Evolutionary conservation across 176 grass and related monocot genomes (phyloP), one percentile per base, ranked within the genome.

Genomic region (Sorghum bicolor): DNA sequence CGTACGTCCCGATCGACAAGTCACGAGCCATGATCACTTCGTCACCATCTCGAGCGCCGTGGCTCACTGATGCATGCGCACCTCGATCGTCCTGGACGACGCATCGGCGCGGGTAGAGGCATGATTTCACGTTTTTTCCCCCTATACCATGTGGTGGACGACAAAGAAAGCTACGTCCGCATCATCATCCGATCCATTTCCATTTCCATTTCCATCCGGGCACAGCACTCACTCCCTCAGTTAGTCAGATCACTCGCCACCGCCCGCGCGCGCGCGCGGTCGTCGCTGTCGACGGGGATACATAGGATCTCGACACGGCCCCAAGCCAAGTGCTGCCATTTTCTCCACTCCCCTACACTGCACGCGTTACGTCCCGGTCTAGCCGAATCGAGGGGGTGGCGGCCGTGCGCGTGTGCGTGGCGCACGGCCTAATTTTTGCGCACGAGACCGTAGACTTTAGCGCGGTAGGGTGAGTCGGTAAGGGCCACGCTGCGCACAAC

Each of bases 101-200:
- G 61, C 77, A 33, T 67, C 40, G 41, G 63, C 17, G 29, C 41
- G 11, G 29, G 78, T 50, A 52, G 41, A 67, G 19, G 34, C 58
- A n/a, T n/a, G n/a, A n/a, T 36, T 15, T 12, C 39, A 44, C 69
- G 69, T 4, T 12, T 30, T 65, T 65, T 19, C 34, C 37, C n/a
- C n/a, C n/a, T n/a, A n/a, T 43, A 36, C 71, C 10, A 39, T 30
- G 26, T 67, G 68, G 76, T 64, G 86, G 44, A 67, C 38, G 67
- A 68, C 52, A 64, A 64, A 2, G 86, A 88, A 75, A 89, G 87
- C 87, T 20, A 84, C 87, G 10, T 28, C 60, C 10, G 1, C 20
- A 48, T 47, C 60, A 48, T 47, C 60, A 80, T 47, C 75, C 52
- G 2, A 67, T 20, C 45, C 1, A 19, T n/a, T n/a, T 31, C 15